Conservation (phyloP, 345 rosid species). For the Pseudoturritis turrita region DNA sequence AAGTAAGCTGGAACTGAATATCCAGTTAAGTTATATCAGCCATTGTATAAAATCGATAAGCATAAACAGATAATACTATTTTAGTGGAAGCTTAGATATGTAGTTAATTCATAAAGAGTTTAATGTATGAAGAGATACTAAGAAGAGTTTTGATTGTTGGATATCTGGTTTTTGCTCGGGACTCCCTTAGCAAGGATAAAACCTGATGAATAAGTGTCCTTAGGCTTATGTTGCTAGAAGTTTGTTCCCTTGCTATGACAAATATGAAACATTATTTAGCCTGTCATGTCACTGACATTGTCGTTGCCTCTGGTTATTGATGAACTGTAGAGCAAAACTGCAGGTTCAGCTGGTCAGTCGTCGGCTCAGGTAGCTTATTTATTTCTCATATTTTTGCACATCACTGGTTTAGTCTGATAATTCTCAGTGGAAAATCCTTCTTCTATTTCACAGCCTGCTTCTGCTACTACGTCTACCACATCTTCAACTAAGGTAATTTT, state of each 20-base stretch:
- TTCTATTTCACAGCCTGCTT: conserved; percentile 47
- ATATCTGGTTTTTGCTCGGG: background rate
- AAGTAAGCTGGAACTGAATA: background rate
- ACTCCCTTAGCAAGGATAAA: background rate
- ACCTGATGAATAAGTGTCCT: background rate
- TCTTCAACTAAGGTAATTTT: conserved; percentile 35
- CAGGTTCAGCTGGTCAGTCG: conserved; percentile 49
- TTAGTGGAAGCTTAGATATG: background rate
- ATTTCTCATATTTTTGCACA: background rate
- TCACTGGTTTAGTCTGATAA: background rate
- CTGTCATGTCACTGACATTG: conserved; percentile 4
- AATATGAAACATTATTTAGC: background rate
- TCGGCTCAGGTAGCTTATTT: conserved; percentile 51
- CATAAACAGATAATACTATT: background rate
- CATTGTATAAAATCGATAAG: background rate
- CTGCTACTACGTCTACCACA: conserved; percentile 43
- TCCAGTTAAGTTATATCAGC: background rate
- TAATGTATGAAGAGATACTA: background rate
- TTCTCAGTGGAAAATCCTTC: background rate
- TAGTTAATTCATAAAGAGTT: background rate
- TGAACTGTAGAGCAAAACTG: conserved; percentile 60
- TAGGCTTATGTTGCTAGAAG: background rate
- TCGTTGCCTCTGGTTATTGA: conserved; percentile 10
- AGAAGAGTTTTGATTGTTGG: background rate
- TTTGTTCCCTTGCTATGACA: background rate